Conservation (phyloP, 1,139 yeast species). For the Protomyces arabidopsidicola region DNA sequence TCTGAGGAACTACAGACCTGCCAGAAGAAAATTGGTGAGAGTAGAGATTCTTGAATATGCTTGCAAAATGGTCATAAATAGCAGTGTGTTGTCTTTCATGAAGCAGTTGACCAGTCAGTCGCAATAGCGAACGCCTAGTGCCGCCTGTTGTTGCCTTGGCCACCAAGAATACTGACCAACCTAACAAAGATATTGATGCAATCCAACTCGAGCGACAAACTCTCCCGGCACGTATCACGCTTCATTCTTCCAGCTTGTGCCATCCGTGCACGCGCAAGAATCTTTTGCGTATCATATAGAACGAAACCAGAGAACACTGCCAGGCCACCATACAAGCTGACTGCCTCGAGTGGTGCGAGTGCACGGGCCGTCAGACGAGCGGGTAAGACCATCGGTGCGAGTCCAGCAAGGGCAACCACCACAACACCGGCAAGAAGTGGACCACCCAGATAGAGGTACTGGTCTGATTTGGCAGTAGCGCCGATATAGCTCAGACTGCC, state of each 20-base stretch:
- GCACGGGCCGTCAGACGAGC: constrained; percentile 18
- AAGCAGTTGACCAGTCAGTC: too few species aligned
- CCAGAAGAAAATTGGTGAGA: not conserved
- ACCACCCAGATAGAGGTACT: constrained; percentile 26
- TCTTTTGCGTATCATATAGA: constrained; percentile 21
- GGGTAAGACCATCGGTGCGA: constrained; percentile 28
- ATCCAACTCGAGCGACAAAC: constrained; percentile 21
- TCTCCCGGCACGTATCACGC: constrained; percentile 21
- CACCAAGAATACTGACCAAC: constrained; percentile 18
- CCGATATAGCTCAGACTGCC: constrained; percentile 25
- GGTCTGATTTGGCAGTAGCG: constrained; percentile 25
- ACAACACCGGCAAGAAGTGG: constrained; percentile 25
- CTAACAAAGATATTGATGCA: constrained; percentile 28
- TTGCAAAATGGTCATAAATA: too few species aligned
- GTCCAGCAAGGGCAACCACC: constrained; percentile 25
- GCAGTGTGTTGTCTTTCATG: too few species aligned
- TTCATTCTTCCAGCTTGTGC: constrained; percentile 25
- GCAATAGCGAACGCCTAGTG: not conserved
- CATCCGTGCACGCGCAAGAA: constrained; percentile 16
- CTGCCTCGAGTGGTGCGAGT: constrained; percentile 19
- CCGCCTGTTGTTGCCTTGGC: constrained; percentile 7
- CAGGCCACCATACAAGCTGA: constrained; percentile 23
- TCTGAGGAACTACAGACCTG: not conserved
- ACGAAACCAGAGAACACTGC: constrained; percentile 26
- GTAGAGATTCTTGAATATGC: too few species aligned